Conservation (phyloP, 495 filamentous ascomycete genomes). For the Penicillium daleae region DNA sequence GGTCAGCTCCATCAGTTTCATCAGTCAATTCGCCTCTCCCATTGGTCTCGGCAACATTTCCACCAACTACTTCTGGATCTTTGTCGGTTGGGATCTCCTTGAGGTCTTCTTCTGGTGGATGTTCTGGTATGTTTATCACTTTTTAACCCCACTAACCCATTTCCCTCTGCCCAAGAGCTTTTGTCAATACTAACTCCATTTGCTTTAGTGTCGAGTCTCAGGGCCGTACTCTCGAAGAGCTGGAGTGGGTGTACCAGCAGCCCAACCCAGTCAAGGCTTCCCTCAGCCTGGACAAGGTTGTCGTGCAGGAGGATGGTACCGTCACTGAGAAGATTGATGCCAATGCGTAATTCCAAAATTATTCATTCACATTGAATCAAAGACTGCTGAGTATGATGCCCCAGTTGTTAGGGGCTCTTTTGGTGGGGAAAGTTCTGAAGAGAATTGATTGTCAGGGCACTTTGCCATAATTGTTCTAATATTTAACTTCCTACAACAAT, state of each 20-base stretch:
- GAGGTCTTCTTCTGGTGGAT: conserved; percentile 62
- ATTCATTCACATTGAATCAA: not conserved
- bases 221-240: conserved; percentile 72
- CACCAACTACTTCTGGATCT: conserved; percentile 66
- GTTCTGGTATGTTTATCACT: conserved; percentile 51
- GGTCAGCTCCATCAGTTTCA: conserved; percentile 60
- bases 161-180: no score
- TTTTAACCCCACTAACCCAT: not conserved
- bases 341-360: conserved; percentile 49
- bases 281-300: conserved; percentile 58
- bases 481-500: conserved; percentile 3
- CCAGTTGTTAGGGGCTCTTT: not conserved
- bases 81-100: conserved; percentile 64
- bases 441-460: conserved; percentile 2
- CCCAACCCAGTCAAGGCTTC: conserved; percentile 62
- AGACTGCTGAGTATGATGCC: not conserved
- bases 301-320: conserved; percentile 54
- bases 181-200: not conserved
- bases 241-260: conserved; percentile 69
- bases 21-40: conserved; percentile 61
- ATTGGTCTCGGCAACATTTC: conserved; percentile 58
- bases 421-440: conserved; percentile 1
- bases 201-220: conserved; percentile 60
- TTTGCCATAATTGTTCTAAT: conserved; percentile 6
- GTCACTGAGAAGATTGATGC: conserved; percentile 60